Evolutionary conservation across 208 protist genomes (phyloP), one percentile per base, ranked within the genome.

Genomic region (Wallacemonas collosoma): DNA sequence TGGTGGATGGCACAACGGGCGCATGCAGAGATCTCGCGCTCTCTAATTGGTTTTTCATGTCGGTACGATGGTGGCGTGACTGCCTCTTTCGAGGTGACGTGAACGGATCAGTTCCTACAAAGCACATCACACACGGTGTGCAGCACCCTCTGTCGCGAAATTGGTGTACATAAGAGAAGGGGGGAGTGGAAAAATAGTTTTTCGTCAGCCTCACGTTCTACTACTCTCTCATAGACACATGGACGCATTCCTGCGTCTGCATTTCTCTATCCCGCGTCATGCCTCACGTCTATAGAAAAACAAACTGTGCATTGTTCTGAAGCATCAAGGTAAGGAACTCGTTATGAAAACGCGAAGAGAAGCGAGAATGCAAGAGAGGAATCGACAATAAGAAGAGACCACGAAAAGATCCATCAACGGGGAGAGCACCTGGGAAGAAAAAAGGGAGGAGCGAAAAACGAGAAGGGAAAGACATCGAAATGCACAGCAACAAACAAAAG

Each of bases 251-350:
- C 26, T 26, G 26, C 26, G 26, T 26, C 26, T 26, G 26, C 26
- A 26, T 26, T 26, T 26, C 26, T 26, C 26, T 26, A 26, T 26
- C 26, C 26, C 26, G 8, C 8, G 45, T 50, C 45, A 50, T 50
- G 45, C 45, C 0, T 50, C 45, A 50, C 0, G 12, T 50, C 45
- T 50, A 50, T 54, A 76, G n/a, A 62, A 58, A 72, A 80, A 80
- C 65, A 58, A 64, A 64, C 65, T 12, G 11, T 15, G 43, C 38
- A 38, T 38, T 38, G 26, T 26, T 26, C 26, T 26, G 26, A 58
- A 51, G 14, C 56, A 62, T 11, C 51, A 73, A 73, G 65, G 39
- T 7, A 63, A n/a, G 26, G 8, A 9, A 44, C 57, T 26, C 26
- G 26, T 26, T 0, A 26, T 26, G 26, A 26, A 26, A 26, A 26